These are phyloP conservation scores for Solanum arcanum DNA, from an alignment of 257 asterid species.

Conservation along the genomic window DNA sequence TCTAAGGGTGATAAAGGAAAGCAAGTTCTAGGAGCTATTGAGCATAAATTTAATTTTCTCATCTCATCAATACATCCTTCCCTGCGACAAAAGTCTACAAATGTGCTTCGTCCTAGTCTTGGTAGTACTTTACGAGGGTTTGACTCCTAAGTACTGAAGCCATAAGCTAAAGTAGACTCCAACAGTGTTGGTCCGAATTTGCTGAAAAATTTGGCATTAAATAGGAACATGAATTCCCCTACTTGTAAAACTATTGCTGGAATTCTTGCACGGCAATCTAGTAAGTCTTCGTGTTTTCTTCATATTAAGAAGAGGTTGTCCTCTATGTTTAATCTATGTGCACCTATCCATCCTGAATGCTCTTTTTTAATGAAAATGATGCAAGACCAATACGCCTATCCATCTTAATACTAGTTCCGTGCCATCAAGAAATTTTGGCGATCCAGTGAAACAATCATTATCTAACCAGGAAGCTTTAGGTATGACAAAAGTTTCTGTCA, in stretches of 20 bases:
- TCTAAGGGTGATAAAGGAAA: slow-evolving; percentile 31
- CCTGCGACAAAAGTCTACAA: slow-evolving; percentile 18
- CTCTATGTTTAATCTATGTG: not conserved
- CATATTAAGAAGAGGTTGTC: not conserved
- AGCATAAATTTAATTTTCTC: slow-evolving; percentile 15
- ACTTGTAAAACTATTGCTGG: not conserved
- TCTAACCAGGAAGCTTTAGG: not conserved
- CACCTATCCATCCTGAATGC: not conserved
- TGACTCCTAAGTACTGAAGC: slow-evolving; percentile 12
- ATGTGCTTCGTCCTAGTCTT: slow-evolving; percentile 58
- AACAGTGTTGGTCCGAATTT: slow-evolving; percentile 3
- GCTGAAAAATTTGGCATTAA: slow-evolving; percentile 5
- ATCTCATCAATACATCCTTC: slow-evolving; percentile 2
- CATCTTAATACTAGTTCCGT: not conserved
- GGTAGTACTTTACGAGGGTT: slow-evolving; percentile 20
- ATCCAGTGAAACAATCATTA: not conserved
- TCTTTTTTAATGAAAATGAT: not conserved
- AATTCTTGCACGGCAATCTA: not conserved
- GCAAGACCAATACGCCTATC: not conserved
- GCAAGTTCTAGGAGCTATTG: slow-evolving; percentile 11
- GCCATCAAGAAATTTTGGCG: not conserved
- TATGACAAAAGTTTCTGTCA: not conserved
- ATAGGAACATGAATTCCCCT: not conserved
- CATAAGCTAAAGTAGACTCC: slow-evolving; percentile 9
- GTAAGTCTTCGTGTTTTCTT: not conserved